Conservation (phyloP, 768 basidiomycete genomes). For the Collybia sp. region DNA sequence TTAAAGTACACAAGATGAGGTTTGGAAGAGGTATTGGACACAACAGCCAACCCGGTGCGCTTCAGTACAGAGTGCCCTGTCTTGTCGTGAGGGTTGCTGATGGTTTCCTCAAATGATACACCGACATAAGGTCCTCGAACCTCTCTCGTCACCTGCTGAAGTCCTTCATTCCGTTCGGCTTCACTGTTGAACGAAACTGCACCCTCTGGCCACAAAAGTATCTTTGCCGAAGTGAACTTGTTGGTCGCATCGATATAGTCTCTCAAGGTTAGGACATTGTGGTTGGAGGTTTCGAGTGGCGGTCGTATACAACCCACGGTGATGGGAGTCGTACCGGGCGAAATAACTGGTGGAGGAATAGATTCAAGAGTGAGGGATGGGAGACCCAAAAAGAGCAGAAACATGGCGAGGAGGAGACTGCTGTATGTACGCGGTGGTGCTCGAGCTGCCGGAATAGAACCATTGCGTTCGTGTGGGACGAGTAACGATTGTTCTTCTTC, state of each 20-base stretch:
- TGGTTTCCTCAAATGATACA: constrained; percentile 67
- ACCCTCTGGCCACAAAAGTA: constrained; percentile 80
- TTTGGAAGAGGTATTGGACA: constrained; percentile 33
- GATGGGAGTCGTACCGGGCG: constrained; percentile 47
- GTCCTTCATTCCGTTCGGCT: constrained; percentile 42
- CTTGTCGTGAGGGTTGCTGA: constrained; percentile 31
- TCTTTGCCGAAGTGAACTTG: constrained; percentile 40
- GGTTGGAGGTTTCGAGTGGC: constrained; percentile 31
- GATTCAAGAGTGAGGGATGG: constrained; percentile 49
- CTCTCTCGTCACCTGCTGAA: constrained; percentile 34
- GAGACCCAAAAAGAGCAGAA: constrained; percentile 41
- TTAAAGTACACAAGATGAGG: constrained; percentile 63
- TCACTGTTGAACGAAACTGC: constrained; percentile 60
- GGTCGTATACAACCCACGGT: constrained; percentile 69
- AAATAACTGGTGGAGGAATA: constrained; percentile 34
- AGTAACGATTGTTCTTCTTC: constrained; percentile 10
- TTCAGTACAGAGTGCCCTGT: constrained; percentile 31
- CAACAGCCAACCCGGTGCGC: constrained; percentile 62
- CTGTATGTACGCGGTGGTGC: constrained; percentile 13
- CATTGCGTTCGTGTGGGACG: not conserved
- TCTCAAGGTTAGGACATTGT: constrained; percentile 38
- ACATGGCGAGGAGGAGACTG: constrained; percentile 28
- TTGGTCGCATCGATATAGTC: constrained; percentile 60
- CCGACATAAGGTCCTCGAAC: constrained; percentile 49
- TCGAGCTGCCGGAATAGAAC: constrained; percentile 9